Evolutionary conservation across 2,329 filamentous ascomycete genomes (phyloP).

Genomic region (Lasiodiplodia theobromae): DNA sequence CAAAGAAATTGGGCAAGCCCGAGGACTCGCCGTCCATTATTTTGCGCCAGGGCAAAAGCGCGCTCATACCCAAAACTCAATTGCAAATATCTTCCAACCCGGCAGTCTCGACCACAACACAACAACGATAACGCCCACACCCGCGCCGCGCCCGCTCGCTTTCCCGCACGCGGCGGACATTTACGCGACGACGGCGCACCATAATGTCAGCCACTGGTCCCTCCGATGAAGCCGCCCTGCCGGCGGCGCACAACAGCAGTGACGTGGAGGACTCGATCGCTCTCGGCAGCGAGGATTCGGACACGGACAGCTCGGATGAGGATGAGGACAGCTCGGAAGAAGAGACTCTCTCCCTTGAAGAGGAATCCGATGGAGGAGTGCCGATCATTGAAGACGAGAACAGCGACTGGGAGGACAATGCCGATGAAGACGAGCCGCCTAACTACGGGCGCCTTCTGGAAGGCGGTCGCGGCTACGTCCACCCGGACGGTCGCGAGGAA

Average conservation of each 20-base stretch:
- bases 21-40: not conserved
- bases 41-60: too few species aligned
- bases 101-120: not conserved
- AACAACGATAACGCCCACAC: not conserved
- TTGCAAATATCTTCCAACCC: not conserved
- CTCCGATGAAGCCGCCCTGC: not conserved
- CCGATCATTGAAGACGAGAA: not conserved
- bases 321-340: not conserved
- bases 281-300: constrained; percentile 3
- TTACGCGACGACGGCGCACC: not conserved
- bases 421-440: not conserved
- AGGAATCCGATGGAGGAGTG: not conserved
- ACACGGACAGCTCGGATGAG: not conserved
- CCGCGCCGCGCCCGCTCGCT: not conserved
- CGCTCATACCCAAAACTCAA: not conserved
- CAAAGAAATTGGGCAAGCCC: not conserved
- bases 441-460: not conserved
- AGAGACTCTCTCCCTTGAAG: not conserved
- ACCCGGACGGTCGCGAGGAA: not conserved
- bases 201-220: not conserved
- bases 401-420: not conserved
- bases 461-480: not conserved
- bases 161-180: too few species aligned
- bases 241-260: not conserved
- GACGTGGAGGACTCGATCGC: not conserved